phyloP scores from a whole-genome alignment of 1,284 basidiomycete genomes.

The Porogramme epimiltina region DNA sequence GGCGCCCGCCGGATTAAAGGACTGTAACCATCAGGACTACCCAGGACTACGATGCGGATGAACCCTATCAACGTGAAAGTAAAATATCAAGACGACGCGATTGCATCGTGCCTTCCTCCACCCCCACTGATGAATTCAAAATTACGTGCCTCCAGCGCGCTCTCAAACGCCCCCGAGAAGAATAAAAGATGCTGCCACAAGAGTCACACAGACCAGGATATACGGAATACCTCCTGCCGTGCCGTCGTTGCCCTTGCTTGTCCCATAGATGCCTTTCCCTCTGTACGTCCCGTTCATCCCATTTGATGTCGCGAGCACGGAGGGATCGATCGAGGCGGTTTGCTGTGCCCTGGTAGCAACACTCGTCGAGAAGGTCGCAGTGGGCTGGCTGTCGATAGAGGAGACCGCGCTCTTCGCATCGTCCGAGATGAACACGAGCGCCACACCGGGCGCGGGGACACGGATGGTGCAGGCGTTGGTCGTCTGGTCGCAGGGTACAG shows the following conservation, averaged over 20 bases:
- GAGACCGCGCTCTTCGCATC: constrained; percentile 4
- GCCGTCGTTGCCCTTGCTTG: constrained; percentile 27
- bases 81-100: too few species aligned
- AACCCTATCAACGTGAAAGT: too few species aligned
- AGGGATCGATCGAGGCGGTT: constrained; percentile 29
- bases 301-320: constrained; percentile 36
- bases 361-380: constrained; percentile 40
- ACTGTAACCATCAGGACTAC: too few species aligned
- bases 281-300: constrained; percentile 22
- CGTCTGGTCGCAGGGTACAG: constrained; percentile 40
- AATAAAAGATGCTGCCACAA: too few species aligned
- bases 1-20: too few species aligned
- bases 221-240: too few species aligned
- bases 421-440: constrained; percentile 52
- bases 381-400: background rate
- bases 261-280: constrained; percentile 31
- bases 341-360: constrained; percentile 23
- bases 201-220: too few species aligned
- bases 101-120: too few species aligned
- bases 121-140: too few species aligned
- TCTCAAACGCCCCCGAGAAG: too few species aligned
- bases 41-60: too few species aligned
- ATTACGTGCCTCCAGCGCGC: too few species aligned
- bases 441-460: constrained; percentile 52
- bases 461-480: constrained; percentile 43